phyloP scores from a whole-genome alignment of 306 rosid species.

The Lathyrus aphaca region DNA sequence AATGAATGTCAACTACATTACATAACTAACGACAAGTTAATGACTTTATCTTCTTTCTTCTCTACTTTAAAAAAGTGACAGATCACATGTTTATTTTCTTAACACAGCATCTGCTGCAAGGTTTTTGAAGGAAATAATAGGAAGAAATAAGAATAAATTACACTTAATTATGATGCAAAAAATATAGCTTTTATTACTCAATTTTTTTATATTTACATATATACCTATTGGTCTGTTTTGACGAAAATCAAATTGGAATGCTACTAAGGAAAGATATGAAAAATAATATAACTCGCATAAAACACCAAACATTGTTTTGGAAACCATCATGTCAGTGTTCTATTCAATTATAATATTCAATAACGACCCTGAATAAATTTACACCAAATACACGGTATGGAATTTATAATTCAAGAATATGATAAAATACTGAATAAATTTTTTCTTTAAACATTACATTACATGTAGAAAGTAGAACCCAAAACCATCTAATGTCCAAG shows the following conservation, averaged over 20 bases:
- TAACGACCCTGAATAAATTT: constrained; percentile 23
- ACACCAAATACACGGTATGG: neutral
- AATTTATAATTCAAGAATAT: constrained; percentile 30
- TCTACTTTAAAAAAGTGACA: constrained; percentile 19
- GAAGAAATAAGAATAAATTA: constrained; percentile 3
- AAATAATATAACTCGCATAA: constrained; percentile 14
- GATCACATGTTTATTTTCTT: neutral
- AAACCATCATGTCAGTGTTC: constrained; percentile 11
- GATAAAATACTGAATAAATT: constrained; percentile 14
- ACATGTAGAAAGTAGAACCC: constrained; percentile 6
- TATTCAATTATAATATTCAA: constrained; percentile 24
- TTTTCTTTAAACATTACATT: neutral
- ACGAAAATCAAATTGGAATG: neutral
- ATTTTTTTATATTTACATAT: neutral
- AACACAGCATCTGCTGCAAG: neutral
- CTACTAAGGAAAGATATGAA: neutral
- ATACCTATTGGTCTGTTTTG: neutral
- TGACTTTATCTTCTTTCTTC: constrained; percentile 2
- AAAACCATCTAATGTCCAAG: neutral
- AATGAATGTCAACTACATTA: neutral
- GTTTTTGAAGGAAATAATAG: constrained; percentile 2
- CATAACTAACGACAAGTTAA: constrained; percentile 16
- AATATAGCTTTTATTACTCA: neutral
- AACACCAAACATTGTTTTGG: neutral
- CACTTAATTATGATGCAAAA: constrained; percentile 11